Conservation (phyloP, 805 yeast species). For the Candida insectorum region DNA sequence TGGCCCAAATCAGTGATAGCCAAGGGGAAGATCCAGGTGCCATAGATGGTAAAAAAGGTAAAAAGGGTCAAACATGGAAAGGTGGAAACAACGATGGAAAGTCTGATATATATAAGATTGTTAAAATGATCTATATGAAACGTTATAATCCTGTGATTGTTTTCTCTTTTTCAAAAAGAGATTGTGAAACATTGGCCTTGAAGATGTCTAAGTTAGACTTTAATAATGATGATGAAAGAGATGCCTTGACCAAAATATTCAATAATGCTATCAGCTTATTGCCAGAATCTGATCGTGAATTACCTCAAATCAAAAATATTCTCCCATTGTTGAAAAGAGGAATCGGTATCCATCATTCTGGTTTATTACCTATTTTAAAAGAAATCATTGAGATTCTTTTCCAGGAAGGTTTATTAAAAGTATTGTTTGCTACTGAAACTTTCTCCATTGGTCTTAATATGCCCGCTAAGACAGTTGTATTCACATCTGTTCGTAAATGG, state of each 20-base stretch:
- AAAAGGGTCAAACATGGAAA: slow-evolving; percentile 76
- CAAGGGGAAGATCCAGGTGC: slow-evolving; percentile 81
- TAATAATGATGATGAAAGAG: slow-evolving; percentile 91
- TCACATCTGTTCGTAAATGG: slow-evolving; percentile 97
- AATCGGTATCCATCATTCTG: slow-evolving; percentile 98
- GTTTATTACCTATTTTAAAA: slow-evolving; percentile 86
- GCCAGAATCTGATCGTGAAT: slow-evolving; percentile 85
- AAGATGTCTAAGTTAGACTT: slow-evolving; percentile 95
- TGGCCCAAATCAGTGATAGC: slow-evolving; percentile 84
- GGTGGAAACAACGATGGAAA: slow-evolving; percentile 77
- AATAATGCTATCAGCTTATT: slow-evolving; percentile 83
- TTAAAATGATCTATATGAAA: slow-evolving; percentile 96
- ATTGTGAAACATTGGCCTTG: slow-evolving; percentile 90
- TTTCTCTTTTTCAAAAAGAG: slow-evolving; percentile 95
- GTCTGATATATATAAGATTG: slow-evolving; percentile 92
- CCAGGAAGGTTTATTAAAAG: slow-evolving; percentile 95
- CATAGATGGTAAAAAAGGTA: slow-evolving; percentile 56
- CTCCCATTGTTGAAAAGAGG: slow-evolving; percentile 89
- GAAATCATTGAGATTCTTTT: slow-evolving; percentile 94
- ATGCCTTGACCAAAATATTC: slow-evolving; percentile 84
- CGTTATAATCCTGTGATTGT: slow-evolving; percentile 97
- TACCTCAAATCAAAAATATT: slow-evolving; percentile 92
- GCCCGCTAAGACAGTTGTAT: slow-evolving; percentile 99
- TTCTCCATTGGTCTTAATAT: slow-evolving; percentile 96
- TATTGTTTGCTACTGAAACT: slow-evolving; percentile 95